phyloP scores from a whole-genome alignment of 306 rosid species.

The Sphenostylis stenocarpa region DNA sequence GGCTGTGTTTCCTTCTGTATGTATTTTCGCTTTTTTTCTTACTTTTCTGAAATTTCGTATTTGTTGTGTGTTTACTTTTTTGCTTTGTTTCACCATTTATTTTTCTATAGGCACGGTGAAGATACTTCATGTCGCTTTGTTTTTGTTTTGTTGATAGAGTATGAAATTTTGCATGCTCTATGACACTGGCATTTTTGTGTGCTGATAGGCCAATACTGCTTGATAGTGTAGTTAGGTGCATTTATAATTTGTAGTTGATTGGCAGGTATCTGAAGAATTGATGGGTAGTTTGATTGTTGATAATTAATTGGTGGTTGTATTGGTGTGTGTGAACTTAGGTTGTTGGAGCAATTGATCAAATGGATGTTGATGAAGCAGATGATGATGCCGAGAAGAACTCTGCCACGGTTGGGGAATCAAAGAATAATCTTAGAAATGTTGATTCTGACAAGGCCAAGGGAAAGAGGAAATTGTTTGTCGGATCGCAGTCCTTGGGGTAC shows the following conservation, averaged over 20 bases:
- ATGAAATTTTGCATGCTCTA: background rate
- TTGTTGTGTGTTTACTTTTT: constrained; percentile 1
- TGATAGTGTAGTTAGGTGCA: constrained; percentile 1
- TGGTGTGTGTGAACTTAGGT: constrained; percentile 52
- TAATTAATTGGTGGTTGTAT: constrained; percentile 14
- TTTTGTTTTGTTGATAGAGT: background rate
- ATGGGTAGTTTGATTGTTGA: background rate
- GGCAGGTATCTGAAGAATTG: background rate
- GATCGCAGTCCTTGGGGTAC: constrained; percentile 89
- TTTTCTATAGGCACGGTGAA: background rate
- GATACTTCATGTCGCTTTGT: background rate
- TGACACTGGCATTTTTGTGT: constrained; percentile 14
- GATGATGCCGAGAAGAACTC: constrained; percentile 62
- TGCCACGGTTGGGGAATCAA: constrained; percentile 61
- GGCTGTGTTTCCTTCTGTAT: constrained; percentile 95
- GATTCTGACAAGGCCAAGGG: constrained; percentile 84
- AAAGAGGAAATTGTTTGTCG: constrained; percentile 78
- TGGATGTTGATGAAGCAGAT: constrained; percentile 84
- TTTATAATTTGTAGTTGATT: background rate
- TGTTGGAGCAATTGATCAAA: constrained; percentile 88
- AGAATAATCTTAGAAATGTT: constrained; percentile 45
- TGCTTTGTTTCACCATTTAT: background rate
- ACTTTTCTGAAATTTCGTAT: background rate
- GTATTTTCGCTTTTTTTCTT: constrained; percentile 24
- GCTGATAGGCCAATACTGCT: background rate